Conservation (phyloP, 1,284 basidiomycete genomes). For the Microbotryum violaceum region DNA sequence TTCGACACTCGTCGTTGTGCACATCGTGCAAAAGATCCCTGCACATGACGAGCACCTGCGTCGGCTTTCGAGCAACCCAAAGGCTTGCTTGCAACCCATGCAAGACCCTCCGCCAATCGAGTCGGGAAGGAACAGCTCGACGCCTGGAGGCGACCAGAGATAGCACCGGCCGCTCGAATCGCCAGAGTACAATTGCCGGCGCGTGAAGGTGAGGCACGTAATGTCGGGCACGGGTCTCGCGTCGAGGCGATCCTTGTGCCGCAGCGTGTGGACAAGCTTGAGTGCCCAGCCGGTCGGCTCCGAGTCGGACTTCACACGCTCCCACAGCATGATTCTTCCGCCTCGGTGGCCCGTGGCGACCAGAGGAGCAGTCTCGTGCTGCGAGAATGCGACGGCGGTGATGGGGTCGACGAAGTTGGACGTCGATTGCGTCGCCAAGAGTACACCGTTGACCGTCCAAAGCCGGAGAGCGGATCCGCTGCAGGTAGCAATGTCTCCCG, state of each 20-base stretch:
- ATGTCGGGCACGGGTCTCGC: background rate
- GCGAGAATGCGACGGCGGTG: slow-evolving; percentile 9
- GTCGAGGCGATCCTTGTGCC: slow-evolving; percentile 8
- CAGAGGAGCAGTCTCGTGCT: slow-evolving; percentile 11
- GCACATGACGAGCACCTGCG: slow-evolving; percentile 8
- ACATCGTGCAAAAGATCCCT: slow-evolving; percentile 7
- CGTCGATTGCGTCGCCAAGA: slow-evolving; percentile 3
- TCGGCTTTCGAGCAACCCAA: slow-evolving; percentile 8
- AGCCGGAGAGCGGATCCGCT: slow-evolving; percentile 59
- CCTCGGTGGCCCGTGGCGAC: slow-evolving; percentile 9
- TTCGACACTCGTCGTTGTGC: slow-evolving; percentile 9
- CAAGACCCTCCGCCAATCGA: background rate
- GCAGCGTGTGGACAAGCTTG: slow-evolving; percentile 1
- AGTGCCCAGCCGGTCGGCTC: slow-evolving; percentile 4
- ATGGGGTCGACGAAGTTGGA: slow-evolving; percentile 3
- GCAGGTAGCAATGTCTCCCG: slow-evolving; percentile 71
- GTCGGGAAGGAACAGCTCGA: slow-evolving; percentile 10
- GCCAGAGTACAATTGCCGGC: slow-evolving; percentile 10
- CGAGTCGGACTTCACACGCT: background rate
- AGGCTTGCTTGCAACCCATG: slow-evolving; percentile 6
- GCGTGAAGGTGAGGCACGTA: slow-evolving; percentile 8
- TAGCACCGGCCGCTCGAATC: background rate
- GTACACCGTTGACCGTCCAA: slow-evolving; percentile 66
- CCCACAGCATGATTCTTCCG: slow-evolving; percentile 8
- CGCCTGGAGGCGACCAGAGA: slow-evolving; percentile 7